phyloP scores from a whole-genome alignment of 2,329 filamentous ascomycete species.

The Pyrenophora tritici-repentis region DNA sequence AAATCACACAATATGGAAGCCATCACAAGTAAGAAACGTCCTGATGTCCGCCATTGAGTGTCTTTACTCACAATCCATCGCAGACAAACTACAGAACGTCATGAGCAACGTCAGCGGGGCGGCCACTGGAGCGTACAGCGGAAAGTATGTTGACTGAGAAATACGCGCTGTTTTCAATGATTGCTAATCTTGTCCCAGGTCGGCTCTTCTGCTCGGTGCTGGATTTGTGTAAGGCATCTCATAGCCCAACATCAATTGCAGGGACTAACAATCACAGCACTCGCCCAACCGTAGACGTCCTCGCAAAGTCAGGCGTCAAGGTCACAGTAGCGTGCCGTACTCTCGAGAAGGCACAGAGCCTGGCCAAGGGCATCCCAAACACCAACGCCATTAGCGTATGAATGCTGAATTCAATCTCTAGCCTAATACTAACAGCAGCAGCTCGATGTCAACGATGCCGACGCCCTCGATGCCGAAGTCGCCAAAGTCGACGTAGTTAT shows the following conservation, averaged over 20 bases:
- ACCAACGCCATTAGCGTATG: conserved; percentile 66
- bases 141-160: conserved; percentile 38
- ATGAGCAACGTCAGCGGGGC: conserved; percentile 32
- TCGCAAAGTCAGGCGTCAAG: conserved; percentile 61
- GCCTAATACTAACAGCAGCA: conserved; percentile 47
- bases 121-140: conserved; percentile 28
- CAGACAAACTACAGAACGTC: conserved; percentile 42
- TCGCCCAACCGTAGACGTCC: conserved; percentile 62
- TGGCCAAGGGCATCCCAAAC: conserved; percentile 71
- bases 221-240: conserved; percentile 44
- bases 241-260: no score
- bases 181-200: conserved; percentile 33
- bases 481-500: conserved; percentile 76
- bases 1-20: conserved; percentile 44
- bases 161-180: background rate
- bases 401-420: background rate
- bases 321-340: conserved; percentile 78
- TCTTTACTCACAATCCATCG: conserved; percentile 12
- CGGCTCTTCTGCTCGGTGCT: conserved; percentile 47
- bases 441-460: conserved; percentile 78
- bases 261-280: conserved; percentile 44
- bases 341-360: conserved; percentile 74
- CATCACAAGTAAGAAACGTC: conserved; percentile 36
- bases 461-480: conserved; percentile 79
- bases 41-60: conserved; percentile 1